Base-by-base conservation (phyloP, 2,329 filamentous ascomycete species). In the Nothophaeocryptopus gaeumannii region DNA sequence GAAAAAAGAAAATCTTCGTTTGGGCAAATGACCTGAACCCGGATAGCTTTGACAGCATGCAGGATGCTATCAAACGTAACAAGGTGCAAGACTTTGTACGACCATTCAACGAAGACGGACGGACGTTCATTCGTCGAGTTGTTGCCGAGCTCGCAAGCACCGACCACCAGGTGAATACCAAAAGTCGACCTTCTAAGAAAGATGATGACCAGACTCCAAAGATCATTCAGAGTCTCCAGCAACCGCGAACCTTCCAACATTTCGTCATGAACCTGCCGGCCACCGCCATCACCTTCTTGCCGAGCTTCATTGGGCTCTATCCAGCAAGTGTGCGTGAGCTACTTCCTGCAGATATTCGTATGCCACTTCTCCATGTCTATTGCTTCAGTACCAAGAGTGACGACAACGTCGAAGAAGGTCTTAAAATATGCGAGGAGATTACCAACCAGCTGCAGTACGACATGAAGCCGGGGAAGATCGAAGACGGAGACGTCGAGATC, bases 221-320 rank as follows among this genome's bases (percentile, higher is more conserved):
- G 20, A 63, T 72, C 39, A 45, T 72, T 31, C 67, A 70, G 51
- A 72, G 64, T 0, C 51, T 76, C 13, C 47, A 60, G 9, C 76
- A 90, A 39, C 92, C 92, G 2, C 78, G 78, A 2, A 84, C 85
- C 33, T 88, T 97, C 67, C 80, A 84, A n/a, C 93, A 97, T 74
- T 99, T 91, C 68, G 87, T 97, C 58, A 96, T 99, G 89, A 99
- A 99, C 71, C 84, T 99, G 12, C 93, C 93, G 0, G 93, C 91
- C 1, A 87, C 84, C 1, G 92, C 93, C 1, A 85, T 93, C 53
- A 84, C 87, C 51, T 99, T 99, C 67, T 78, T 96, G 63, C 75
- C 81, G 29, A 74, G 76, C 10, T 95, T 90, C 75, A 81, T 83
- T 14, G 92, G 93, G 4, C 71, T 96, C 12, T 97, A 96, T 67